Evolutionary conservation across 2,329 filamentous ascomycete species (phyloP), one percentile per base, ranked within the genome.

Genomic region (Fusarium burgessii): DNA sequence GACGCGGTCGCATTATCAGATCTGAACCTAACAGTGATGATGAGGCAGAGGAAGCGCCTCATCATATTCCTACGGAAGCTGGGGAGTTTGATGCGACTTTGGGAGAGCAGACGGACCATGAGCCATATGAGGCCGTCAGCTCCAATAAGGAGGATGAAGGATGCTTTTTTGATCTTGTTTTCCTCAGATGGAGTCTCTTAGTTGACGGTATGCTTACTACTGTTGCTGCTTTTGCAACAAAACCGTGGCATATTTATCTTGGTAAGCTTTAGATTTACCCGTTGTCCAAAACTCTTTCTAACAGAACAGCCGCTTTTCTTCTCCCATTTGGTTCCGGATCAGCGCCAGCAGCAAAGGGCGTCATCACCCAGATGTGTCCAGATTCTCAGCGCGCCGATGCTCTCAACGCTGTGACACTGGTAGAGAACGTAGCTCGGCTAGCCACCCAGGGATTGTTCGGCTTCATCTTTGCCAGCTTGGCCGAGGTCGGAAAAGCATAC

Each of bases 361-460:
- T 91, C n/a, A 92, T 93, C 64, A 86, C 92, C 0, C 88, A 91
- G 61, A 91, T 93, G 90, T 90, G 90, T 46, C 82, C 89, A 0
- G 83, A 88, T 3, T 84, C 84, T 1, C 87, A 91, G 59, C 84
- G 91, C 1, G 85, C 88, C 0, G 91, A 93, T 74, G 91, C 91
- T 0, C 81, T 93, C 6, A 89, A 90, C 41, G 90, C 89, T 1
- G 89, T 93, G 15, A 92, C 90, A 0, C 81, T 93, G 0, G 88
- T 93, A 0, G 91, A 93, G 75, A 92, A 92, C 69, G 85, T 92
- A 35, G 91, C 90, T 1, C 83, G 87, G 27, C 79, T 93, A 3
- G 82, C 86, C 0, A 93, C 90, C 0, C 89, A 88, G 62, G 89
- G 89, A 0, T 72, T 93, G 0, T 93, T 93, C 70, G 91, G 91